A percentile compares a stretch with the other conserved stretches of the same genome.
Conservation (phyloP, 164 flowering plant genomes). For the Dillenia turbinata region DNA sequence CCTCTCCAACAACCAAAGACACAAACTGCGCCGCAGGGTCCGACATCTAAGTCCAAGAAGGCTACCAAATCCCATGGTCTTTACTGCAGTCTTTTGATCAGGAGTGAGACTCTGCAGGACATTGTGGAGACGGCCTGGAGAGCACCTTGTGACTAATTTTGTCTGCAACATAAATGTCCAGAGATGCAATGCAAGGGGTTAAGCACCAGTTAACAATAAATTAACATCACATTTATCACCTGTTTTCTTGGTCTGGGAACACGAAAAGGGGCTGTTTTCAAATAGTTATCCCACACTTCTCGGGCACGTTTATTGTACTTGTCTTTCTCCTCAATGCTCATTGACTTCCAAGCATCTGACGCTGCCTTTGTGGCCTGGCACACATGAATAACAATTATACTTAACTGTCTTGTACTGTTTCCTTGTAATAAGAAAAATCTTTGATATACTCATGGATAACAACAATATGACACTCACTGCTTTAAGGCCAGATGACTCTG, state of each 20-base stretch:
- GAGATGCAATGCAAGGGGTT: background rate
- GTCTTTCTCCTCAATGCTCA: conserved; percentile 36
- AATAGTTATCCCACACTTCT: conserved; percentile 42
- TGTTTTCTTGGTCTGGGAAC: conserved; percentile 32
- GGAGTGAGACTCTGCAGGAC: conserved; percentile 31
- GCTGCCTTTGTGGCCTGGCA: conserved; percentile 42
- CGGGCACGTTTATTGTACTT: conserved; percentile 37
- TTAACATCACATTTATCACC: conserved; percentile 10
- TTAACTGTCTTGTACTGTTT: background rate
- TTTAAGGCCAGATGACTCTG: conserved; percentile 40
- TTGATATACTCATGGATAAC: background rate
- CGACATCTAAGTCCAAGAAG: conserved; percentile 36
- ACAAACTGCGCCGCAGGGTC: conserved; percentile 40
- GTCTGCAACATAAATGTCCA: conserved; percentile 21
- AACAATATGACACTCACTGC: conserved; percentile 20
- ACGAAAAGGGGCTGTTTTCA: conserved; percentile 32
- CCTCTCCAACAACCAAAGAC: conserved; percentile 42
- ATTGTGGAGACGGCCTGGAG: conserved; percentile 42
- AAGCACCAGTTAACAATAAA: background rate
- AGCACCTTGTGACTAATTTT: conserved; percentile 41
- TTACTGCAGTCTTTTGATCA: conserved; percentile 35
- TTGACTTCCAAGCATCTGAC: conserved; percentile 43
- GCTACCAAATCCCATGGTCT: conserved; percentile 46
- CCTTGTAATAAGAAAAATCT: background rate
- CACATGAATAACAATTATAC: background rate